phyloP scores from a whole-genome alignment of 495 filamentous ascomycete species.

The Aspergillus funiculosus region DNA sequence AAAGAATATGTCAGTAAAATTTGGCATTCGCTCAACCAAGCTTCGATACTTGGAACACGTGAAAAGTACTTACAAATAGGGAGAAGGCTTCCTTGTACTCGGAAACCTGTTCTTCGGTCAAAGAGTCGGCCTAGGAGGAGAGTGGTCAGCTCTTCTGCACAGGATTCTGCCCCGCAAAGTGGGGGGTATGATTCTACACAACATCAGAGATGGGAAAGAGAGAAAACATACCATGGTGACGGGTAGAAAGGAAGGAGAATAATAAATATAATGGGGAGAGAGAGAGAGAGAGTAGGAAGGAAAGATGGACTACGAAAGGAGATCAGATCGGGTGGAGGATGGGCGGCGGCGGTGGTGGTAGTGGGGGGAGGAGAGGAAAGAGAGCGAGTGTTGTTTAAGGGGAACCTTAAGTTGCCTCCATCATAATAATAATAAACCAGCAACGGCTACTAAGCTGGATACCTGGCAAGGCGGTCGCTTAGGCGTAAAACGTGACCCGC shows the following conservation, averaged over 20 bases:
- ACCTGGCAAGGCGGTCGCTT: conserved; percentile 24
- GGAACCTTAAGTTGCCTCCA: conserved; percentile 17
- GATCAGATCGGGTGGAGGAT: conserved; percentile 13
- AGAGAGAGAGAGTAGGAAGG: conserved; percentile 16
- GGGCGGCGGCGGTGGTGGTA: conserved; percentile 4
- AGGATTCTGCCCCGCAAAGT: conserved; percentile 37
- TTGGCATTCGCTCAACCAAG: too few relatives aligned
- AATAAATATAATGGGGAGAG: conserved; percentile 9
- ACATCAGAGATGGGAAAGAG: conserved; percentile 3
- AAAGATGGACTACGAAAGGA: conserved; percentile 14
- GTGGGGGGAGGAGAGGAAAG: conserved; percentile 10
- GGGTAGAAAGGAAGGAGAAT: conserved; percentile 13
- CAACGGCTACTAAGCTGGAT: conserved; percentile 14
- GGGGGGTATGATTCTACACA: conserved; percentile 24
- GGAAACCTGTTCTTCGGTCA: conserved; percentile 99
- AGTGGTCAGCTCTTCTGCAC: conserved; percentile 23
- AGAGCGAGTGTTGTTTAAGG: conserved; percentile 18
- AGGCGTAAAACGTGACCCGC: conserved; percentile 23
- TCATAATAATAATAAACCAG: conserved; percentile 15
- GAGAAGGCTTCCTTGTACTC: conserved; percentile 99
- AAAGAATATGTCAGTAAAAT: conserved; percentile 19
- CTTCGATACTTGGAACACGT: not conserved
- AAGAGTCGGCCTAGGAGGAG: conserved; percentile 67
- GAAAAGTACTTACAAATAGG: conserved; percentile 80
- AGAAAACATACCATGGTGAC: conserved; percentile 31